Conservation (phyloP, 495 filamentous ascomycete genomes). For the Hyaloscypha finlandica region DNA sequence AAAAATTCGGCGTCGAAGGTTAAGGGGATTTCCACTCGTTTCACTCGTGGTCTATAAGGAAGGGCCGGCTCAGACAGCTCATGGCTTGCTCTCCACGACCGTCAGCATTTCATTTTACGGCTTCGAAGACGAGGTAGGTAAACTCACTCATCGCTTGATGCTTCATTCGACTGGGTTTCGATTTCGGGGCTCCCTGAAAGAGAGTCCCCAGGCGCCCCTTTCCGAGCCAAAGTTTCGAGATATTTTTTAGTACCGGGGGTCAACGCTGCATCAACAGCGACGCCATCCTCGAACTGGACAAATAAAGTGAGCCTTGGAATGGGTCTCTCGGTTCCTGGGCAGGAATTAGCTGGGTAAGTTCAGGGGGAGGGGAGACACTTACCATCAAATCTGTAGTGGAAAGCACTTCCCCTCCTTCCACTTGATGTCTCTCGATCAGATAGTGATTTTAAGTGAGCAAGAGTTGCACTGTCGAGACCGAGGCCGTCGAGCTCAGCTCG, state of each 20-base stretch:
- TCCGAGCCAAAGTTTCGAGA: slow-evolving; percentile 39
- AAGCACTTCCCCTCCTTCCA: slow-evolving; percentile 18
- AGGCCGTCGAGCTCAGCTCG: slow-evolving; percentile 54
- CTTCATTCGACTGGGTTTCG: background rate
- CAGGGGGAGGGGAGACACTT: slow-evolving; percentile 1
- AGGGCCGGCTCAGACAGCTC: background rate
- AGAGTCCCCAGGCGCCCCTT: background rate
- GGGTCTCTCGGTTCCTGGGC: slow-evolving; percentile 42
- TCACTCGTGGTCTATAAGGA: background rate
- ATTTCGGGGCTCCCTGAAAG: background rate
- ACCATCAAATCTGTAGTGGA: slow-evolving; percentile 37
- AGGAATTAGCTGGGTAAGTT: background rate
- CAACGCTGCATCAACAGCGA: slow-evolving; percentile 56
- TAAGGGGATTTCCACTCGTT: slow-evolving; percentile 61
- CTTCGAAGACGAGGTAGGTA: background rate
- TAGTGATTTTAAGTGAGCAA: slow-evolving; percentile 47
- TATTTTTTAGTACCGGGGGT: slow-evolving; percentile 53
- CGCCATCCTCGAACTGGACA: slow-evolving; percentile 51
- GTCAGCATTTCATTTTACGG: background rate
- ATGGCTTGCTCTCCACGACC: background rate
- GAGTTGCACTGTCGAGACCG: slow-evolving; percentile 62
- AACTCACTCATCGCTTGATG: background rate
- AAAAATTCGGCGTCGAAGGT: slow-evolving; percentile 71
- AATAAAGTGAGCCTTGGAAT: slow-evolving; percentile 61
- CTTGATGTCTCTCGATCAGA: background rate